Percentiles rank a stretch among this genome's conserved stretches.
Evolutionary conservation across 1,284 basidiomycete genomes (phyloP).

Genomic region (Chiua sp.): DNA sequence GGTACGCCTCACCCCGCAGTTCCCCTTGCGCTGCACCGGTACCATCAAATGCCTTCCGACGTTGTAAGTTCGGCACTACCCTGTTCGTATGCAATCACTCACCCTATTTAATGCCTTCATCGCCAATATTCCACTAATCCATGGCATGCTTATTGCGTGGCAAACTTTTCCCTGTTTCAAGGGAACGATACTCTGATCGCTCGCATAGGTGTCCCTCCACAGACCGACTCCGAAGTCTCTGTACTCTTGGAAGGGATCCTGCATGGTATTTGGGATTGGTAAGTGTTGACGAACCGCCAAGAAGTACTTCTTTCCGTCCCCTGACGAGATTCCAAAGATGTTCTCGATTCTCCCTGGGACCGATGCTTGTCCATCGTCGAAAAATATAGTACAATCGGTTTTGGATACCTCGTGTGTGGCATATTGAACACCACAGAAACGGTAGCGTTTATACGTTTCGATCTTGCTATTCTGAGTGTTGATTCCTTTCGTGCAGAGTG

Average conservation of each 20-base stretch:
- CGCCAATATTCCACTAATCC: no score
- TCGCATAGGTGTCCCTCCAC: neutral
- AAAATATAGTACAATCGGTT: neutral
- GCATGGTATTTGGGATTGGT: neutral
- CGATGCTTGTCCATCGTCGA: no score
- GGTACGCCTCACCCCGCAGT: no score
- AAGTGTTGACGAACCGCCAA: neutral
- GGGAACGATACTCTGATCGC: neutral
- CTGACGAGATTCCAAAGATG: neutral
- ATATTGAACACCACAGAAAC: neutral
- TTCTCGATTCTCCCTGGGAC: neutral
- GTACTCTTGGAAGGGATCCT: neutral
- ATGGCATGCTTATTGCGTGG: neutral
- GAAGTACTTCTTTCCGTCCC: neutral
- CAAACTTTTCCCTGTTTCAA: neutral
- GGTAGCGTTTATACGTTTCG: neutral
- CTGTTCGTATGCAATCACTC: no score
- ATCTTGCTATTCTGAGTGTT: neutral
- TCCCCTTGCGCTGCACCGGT: no score
- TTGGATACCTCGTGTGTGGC: neutral
- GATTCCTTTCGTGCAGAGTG: neutral
- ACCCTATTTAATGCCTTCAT: no score
- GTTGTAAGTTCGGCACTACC: no score
- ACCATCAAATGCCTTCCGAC: no score
- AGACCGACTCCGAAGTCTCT: neutral